A percentile compares a stretch with the other conserved stretches of the same genome.
Evolutionary conservation across 2,329 filamentous ascomycete species (phyloP).

Genomic region (Neocatenulostroma microsporum): DNA sequence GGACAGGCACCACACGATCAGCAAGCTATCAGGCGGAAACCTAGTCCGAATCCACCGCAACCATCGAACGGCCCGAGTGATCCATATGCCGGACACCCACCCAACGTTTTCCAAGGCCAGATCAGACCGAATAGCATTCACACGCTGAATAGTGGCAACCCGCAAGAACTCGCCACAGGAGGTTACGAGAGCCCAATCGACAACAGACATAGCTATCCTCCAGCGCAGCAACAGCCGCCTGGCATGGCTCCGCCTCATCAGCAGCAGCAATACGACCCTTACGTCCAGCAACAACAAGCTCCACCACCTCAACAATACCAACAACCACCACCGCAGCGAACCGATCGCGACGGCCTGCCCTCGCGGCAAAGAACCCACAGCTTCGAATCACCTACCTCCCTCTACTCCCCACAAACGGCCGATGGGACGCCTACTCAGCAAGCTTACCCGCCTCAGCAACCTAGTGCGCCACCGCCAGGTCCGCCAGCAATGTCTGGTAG

Average conservation of each 20-base stretch:
- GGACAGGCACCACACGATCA: constrained; percentile 2
- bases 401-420: constrained; percentile 20
- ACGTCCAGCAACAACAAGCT: background rate
- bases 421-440: background rate
- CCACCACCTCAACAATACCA: constrained; percentile 12
- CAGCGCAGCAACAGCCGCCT: constrained; percentile 19
- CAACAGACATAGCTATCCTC: constrained; percentile 15
- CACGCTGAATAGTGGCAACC: constrained; percentile 32
- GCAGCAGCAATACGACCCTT: constrained; percentile 6
- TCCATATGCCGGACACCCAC: constrained; percentile 27
- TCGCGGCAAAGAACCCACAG: constrained; percentile 22
- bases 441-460: constrained; percentile 13
- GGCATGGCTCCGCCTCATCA: constrained; percentile 1
- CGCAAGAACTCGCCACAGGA: constrained; percentile 42
- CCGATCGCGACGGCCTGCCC: constrained; percentile 17
- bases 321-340: constrained; percentile 12
- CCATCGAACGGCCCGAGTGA: constrained; percentile 20
- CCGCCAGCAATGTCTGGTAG: constrained; percentile 12
- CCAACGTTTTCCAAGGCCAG: constrained; percentile 27
- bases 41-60: constrained; percentile 20
- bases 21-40: constrained; percentile 21
- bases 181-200: constrained; percentile 43
- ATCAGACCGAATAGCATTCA: constrained; percentile 33
- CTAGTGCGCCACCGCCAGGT: constrained; percentile 26
- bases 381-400: constrained; percentile 23